These are phyloP conservation scores for Excoecaria cochinchinensis DNA, from an alignment of 345 rosid species.

Conservation along the genomic window DNA sequence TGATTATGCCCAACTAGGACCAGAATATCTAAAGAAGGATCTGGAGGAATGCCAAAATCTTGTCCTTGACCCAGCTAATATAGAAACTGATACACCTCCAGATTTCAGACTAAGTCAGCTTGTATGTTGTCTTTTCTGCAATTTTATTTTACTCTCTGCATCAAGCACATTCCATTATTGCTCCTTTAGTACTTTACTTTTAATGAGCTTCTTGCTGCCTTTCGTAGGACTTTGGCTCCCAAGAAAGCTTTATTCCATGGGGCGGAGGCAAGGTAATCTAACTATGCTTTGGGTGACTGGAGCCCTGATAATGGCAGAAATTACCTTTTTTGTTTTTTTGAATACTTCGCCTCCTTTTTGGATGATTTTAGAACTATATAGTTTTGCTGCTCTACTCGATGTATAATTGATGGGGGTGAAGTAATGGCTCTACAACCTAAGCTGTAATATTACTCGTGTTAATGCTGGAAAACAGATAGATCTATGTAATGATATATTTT, in stretches of 20 bases:
- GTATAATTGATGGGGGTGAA: constrained; percentile 5
- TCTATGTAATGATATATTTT: background rate
- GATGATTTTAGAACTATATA: background rate
- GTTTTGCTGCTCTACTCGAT: constrained; percentile 8
- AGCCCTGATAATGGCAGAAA: background rate
- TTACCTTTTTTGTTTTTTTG: background rate
- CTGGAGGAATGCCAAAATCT: constrained; percentile 82
- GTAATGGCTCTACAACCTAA: background rate
- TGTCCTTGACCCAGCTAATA: constrained; percentile 66
- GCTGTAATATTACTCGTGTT: background rate
- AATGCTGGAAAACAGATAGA: background rate
- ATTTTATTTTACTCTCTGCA: background rate
- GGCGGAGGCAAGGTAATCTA: constrained; percentile 56
- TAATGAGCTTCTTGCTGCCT: background rate
- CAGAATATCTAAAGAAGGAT: constrained; percentile 77
- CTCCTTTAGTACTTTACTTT: background rate
- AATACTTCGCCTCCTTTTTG: background rate
- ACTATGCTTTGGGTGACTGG: background rate
- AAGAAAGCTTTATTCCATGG: constrained; percentile 85
- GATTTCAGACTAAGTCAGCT: constrained; percentile 94
- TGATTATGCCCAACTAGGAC: constrained; percentile 71
- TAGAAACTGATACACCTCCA: constrained; percentile 89
- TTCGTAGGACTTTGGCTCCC: constrained; percentile 87
- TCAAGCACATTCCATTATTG: background rate
- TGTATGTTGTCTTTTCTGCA: constrained; percentile 37